These are phyloP conservation scores for Streptanthus diversifolius DNA, from an alignment of 345 rosid species.

Conservation along the genomic window DNA sequence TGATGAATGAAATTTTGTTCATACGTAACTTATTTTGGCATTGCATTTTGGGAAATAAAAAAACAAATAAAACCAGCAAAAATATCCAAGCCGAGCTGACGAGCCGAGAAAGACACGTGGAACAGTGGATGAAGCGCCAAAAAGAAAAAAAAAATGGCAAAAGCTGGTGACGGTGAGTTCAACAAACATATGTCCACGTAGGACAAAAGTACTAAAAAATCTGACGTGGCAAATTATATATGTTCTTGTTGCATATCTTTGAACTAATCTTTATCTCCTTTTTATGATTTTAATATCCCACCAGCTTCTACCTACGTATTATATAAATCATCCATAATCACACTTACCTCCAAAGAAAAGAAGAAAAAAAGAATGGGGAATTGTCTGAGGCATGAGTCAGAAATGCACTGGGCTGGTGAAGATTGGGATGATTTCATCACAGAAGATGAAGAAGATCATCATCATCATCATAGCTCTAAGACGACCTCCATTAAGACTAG, in stretches of 20 bases:
- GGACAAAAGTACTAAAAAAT: not conserved
- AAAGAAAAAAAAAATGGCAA: not conserved
- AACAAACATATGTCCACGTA: constrained; percentile 36
- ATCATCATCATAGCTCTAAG: constrained; percentile 2
- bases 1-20: not conserved
- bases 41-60: not conserved
- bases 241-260: not conserved
- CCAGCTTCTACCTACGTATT: constrained; percentile 25
- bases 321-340: constrained; percentile 10
- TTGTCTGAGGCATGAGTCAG: constrained; percentile 35
- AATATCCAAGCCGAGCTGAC: constrained; percentile 17
- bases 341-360: not conserved
- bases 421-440: constrained; percentile 33
- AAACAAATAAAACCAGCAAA: not conserved
- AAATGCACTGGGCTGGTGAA: constrained; percentile 41
- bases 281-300: constrained; percentile 23
- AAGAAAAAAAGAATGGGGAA: constrained; percentile 29
- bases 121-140: not conserved
- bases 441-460: not conserved
- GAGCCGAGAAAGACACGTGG: constrained; percentile 13
- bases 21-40: too few species aligned
- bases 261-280: constrained; percentile 5
- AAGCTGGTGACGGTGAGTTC: constrained; percentile 30
- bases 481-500: not conserved
- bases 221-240: constrained; percentile 21